Conservation (phyloP, 805 yeast genomes). For the Lipomyces chichibuensis region DNA sequence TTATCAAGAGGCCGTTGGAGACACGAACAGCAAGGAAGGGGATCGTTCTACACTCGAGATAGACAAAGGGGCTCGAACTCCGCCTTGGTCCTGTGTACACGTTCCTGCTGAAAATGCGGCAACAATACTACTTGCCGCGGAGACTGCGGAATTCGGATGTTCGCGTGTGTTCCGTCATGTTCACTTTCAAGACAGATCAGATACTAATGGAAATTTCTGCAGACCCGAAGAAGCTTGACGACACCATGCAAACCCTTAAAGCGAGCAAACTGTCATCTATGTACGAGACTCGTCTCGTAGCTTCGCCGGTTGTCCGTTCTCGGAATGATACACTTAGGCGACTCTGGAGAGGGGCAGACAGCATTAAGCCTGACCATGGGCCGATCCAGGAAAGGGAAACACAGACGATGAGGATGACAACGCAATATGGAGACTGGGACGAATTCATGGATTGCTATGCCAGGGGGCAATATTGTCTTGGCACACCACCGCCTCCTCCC, state of each 20-base stretch:
- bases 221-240: not conserved
- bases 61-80: not conserved
- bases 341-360: slow-evolving; percentile 3
- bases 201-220: not conserved
- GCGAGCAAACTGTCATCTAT: not conserved
- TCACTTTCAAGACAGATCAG: not conserved
- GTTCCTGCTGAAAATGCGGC: not conserved
- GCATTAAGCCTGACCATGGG: not conserved
- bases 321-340: not conserved
- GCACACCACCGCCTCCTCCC: slow-evolving; percentile 21
- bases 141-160: not conserved
- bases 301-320: not conserved
- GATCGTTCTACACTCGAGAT: not conserved
- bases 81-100: not conserved
- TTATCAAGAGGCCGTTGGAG: not conserved
- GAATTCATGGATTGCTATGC: slow-evolving; percentile 17
- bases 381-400: not conserved
- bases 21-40: not conserved
- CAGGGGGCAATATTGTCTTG: slow-evolving; percentile 20
- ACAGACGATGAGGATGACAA: slow-evolving; percentile 11
- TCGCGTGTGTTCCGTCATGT: not conserved
- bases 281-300: not conserved
- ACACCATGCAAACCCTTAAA: not conserved
- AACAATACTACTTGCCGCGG: not conserved
- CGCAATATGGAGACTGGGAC: slow-evolving; percentile 9